Percentiles rank a stretch among this genome's conserved stretches.
These are phyloP conservation scores for Kluyveromyces lactis DNA, from an alignment of 805 yeast genomes.

Conservation along the genomic window DNA sequence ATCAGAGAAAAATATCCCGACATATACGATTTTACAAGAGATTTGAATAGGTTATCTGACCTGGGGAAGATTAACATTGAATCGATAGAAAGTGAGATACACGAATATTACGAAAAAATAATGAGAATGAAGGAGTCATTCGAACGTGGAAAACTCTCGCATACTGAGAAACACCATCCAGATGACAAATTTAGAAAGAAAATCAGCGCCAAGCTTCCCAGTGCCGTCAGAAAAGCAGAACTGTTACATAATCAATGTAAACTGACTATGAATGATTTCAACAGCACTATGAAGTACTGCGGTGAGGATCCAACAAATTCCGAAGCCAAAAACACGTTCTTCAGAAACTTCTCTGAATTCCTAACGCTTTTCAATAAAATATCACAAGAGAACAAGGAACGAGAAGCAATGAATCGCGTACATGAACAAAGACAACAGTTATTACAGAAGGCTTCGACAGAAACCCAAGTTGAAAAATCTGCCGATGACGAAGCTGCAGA, in stretches of 20 bases:
- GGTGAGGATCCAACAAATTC: slow-evolving; percentile 58
- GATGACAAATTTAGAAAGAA: slow-evolving; percentile 50
- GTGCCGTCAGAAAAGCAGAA: slow-evolving; percentile 46
- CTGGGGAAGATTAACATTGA: slow-evolving; percentile 58
- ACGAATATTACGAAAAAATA: slow-evolving; percentile 43
- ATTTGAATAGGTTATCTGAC: slow-evolving; percentile 42
- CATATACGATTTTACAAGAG: slow-evolving; percentile 51
- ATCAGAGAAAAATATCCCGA: slow-evolving; percentile 62
- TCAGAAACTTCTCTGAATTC: slow-evolving; percentile 54
- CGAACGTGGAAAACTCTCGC: slow-evolving; percentile 58
- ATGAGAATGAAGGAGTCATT: slow-evolving; percentile 45
- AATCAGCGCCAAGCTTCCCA: slow-evolving; percentile 43
- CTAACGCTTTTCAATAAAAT: slow-evolving; percentile 54
- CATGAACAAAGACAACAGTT: slow-evolving; percentile 56
- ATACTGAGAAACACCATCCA: slow-evolving; percentile 55
- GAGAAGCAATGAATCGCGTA: slow-evolving; percentile 60
- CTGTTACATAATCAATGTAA: slow-evolving; percentile 42
- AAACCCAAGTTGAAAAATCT: slow-evolving; percentile 4
- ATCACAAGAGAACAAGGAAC: slow-evolving; percentile 53
- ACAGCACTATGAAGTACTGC: slow-evolving; percentile 55
- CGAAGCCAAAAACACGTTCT: slow-evolving; percentile 49
- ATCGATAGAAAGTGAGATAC: slow-evolving; percentile 50
- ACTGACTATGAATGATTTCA: slow-evolving; percentile 43
- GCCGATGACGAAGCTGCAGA: slow-evolving; percentile 9
- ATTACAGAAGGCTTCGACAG: slow-evolving; percentile 22